These are phyloP conservation scores for Neophaeococcomyces mojaviensis DNA, from an alignment of 2,329 filamentous ascomycete species.

Conservation along the genomic window DNA sequence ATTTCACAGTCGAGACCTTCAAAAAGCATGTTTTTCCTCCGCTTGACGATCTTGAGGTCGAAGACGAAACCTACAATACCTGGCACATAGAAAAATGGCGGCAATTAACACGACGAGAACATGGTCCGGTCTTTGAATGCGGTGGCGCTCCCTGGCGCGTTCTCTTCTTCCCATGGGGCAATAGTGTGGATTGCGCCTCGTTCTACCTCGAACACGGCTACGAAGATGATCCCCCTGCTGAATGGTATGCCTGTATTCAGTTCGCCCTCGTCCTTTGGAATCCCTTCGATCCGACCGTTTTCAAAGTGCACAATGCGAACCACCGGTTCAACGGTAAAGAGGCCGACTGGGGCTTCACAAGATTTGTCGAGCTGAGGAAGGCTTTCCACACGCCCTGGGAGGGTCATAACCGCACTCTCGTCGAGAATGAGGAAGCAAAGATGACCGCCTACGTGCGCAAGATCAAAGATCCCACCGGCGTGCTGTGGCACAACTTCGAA, in stretches of 20 bases:
- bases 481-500: slow-evolving; percentile 40
- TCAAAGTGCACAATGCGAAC: slow-evolving; percentile 69
- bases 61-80: slow-evolving; percentile 68
- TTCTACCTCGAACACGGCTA: slow-evolving; percentile 92
- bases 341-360: slow-evolving; percentile 97
- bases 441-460: slow-evolving; percentile 42
- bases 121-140: slow-evolving; percentile 80
- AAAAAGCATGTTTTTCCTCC: slow-evolving; percentile 69
- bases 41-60: slow-evolving; percentile 69
- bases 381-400: slow-evolving; percentile 78
- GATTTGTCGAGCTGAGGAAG: slow-evolving; percentile 79
- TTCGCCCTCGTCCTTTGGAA: slow-evolving; percentile 95
- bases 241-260: slow-evolving; percentile 95
- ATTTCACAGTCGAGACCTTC: slow-evolving; percentile 66
- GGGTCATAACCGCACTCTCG: slow-evolving; percentile 50
- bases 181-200: slow-evolving; percentile 86
- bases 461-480: slow-evolving; percentile 43
- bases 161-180: slow-evolving; percentile 90
- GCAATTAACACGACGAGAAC: slow-evolving; percentile 66
- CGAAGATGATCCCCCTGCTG: slow-evolving; percentile 67
- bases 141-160: slow-evolving; percentile 89
- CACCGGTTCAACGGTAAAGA: slow-evolving; percentile 96
- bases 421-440: slow-evolving; percentile 41
- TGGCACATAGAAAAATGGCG: slow-evolving; percentile 88
- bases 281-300: slow-evolving; percentile 80